Evolutionary conservation across 495 filamentous ascomycete genomes (phyloP).

Genomic region (Penicillium salamii): DNA sequence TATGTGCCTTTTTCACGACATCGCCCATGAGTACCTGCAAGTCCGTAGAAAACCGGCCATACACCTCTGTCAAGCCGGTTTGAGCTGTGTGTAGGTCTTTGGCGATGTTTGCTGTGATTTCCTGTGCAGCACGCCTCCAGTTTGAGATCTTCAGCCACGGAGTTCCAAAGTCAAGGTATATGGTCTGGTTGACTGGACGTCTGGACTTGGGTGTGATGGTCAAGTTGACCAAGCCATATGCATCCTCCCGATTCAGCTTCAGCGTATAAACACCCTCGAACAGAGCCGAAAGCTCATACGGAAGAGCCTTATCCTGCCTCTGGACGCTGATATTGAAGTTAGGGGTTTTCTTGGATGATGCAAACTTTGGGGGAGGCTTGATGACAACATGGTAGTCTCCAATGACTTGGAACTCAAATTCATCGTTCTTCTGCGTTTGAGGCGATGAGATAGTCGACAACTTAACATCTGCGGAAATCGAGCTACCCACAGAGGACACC

Average conservation of each 20-base stretch:
- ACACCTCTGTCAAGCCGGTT: conserved; percentile 39
- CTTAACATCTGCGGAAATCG: conserved; percentile 19
- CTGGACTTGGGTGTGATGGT: conserved; percentile 52
- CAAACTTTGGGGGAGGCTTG: conserved; percentile 51
- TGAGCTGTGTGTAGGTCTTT: conserved; percentile 44
- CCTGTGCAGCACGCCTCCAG: conserved; percentile 51
- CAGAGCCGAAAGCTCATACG: conserved; percentile 49
- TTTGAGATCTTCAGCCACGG: conserved; percentile 58
- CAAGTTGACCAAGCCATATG: conserved; percentile 56
- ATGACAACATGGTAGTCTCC: conserved; percentile 61
- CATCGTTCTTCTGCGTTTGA: conserved; percentile 20
- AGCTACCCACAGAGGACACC: conserved; percentile 7
- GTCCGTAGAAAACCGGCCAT: conserved; percentile 48
- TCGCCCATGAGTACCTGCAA: conserved; percentile 49
- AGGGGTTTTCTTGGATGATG: conserved; percentile 45
- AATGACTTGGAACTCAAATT: conserved; percentile 60
- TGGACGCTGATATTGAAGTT: conserved; percentile 51
- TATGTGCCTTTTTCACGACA: conserved; percentile 42
- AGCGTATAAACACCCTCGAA: conserved; percentile 60
- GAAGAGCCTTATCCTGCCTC: conserved; percentile 40
- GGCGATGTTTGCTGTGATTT: conserved; percentile 40
- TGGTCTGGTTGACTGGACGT: conserved; percentile 50
- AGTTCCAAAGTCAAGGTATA: conserved; percentile 58
- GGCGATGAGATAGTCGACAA: conserved; percentile 15
- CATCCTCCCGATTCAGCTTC: conserved; percentile 54